Conservation (phyloP, 192 early-diverging fungal genomes). For the Jimgerdemannia flammicorona region DNA sequence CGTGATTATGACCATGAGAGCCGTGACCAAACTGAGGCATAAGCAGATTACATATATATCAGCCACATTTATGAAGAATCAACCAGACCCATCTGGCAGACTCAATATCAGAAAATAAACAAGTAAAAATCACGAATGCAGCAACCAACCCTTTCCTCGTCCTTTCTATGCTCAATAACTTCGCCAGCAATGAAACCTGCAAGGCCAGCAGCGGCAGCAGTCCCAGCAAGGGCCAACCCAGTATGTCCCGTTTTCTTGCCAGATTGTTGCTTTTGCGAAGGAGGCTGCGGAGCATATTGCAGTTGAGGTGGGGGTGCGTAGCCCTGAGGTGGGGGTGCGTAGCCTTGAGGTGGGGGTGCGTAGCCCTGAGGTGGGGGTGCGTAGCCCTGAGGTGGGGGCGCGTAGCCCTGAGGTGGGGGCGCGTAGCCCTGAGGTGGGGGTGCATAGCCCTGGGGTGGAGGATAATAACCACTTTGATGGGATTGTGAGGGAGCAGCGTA, state of each 20-base stretch:
- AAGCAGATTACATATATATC: too few species aligned
- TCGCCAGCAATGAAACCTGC: conserved; percentile 28
- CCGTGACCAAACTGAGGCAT: too few species aligned
- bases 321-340: neutral
- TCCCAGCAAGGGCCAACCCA: conserved; percentile 24
- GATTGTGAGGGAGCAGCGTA: neutral
- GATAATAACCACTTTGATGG: neutral
- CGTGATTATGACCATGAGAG: too few species aligned
- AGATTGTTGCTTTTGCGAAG: neutral
- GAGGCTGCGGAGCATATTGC: conserved; percentile 1
- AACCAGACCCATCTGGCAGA: too few species aligned
- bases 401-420: neutral
- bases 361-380: neutral
- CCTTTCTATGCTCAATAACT: conserved; percentile 25
- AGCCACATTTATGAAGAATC: too few species aligned
- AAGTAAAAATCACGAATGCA: neutral
- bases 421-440: neutral
- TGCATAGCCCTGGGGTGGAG: neutral
- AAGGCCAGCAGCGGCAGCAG: conserved; percentile 18
- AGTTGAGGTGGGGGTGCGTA: neutral
- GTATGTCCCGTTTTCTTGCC: conserved; percentile 18
- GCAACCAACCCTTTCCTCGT: conserved; percentile 12
- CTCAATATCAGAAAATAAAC: neutral
- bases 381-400: neutral
- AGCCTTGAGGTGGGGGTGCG: neutral